Evolutionary conservation across 495 filamentous ascomycete species (phyloP).

Genomic region (Neurospora sp.): DNA sequence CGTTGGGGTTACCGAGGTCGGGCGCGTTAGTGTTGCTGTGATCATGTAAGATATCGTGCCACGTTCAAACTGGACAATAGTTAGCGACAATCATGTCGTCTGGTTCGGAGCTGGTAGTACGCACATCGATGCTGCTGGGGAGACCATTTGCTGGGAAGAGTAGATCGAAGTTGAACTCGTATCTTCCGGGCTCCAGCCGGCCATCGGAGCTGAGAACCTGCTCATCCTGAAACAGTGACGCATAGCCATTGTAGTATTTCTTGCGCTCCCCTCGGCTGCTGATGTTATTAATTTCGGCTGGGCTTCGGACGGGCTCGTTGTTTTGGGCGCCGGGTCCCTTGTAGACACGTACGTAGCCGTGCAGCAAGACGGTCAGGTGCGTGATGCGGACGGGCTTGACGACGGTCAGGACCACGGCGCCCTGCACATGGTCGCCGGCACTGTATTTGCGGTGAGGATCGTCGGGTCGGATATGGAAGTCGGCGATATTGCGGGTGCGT

Average conservation of each 20-base stretch:
- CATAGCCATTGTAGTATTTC: constrained; percentile 73
- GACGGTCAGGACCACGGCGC: constrained; percentile 71
- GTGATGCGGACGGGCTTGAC: constrained; percentile 78
- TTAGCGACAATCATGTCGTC: constrained; percentile 11
- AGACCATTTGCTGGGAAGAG: constrained; percentile 65
- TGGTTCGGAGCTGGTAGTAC: constrained; percentile 20
- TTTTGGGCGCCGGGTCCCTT: constrained; percentile 59
- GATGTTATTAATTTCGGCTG: constrained; percentile 28
- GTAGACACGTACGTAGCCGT: constrained; percentile 83
- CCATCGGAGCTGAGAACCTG: constrained; percentile 85
- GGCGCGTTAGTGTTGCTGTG: constrained; percentile 79
- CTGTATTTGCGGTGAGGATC: constrained; percentile 85
- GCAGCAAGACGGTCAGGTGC: constrained; percentile 77
- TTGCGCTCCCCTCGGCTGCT: constrained; percentile 47
- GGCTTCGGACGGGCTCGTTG: constrained; percentile 42
- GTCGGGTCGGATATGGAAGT: constrained; percentile 72
- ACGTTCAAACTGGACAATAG: constrained; percentile 68
- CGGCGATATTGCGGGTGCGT: constrained; percentile 59
- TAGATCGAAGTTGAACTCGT: constrained; percentile 89
- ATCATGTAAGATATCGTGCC: constrained; percentile 88
- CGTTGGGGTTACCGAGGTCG: constrained; percentile 75
- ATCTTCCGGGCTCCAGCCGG: constrained; percentile 70
- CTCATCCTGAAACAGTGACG: constrained; percentile 85
- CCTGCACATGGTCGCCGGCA: constrained; percentile 51
- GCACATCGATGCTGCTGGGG: constrained; percentile 88